Conservation (phyloP, 371 early-diverging fungal genomes). For the Rhizopus microsporus region DNA sequence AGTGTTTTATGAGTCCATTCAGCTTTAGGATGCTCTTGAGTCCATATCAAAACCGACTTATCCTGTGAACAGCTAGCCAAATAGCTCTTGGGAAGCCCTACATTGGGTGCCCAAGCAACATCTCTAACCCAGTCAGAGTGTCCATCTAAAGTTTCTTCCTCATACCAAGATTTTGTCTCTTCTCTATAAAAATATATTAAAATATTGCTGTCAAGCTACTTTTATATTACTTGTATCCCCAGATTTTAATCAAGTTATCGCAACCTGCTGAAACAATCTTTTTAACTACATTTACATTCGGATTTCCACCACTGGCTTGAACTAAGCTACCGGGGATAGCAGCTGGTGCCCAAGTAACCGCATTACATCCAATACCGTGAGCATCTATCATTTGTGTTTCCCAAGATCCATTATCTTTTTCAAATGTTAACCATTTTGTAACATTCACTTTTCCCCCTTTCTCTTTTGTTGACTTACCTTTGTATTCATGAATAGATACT, state of each 20-base stretch:
- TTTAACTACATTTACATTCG: slow-evolving; percentile 58
- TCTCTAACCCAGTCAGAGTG: slow-evolving; percentile 99
- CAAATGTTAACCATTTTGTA: background rate
- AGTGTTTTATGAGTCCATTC: slow-evolving; percentile 79
- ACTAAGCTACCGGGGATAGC: slow-evolving; percentile 83
- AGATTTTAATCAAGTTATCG: slow-evolving; percentile 94
- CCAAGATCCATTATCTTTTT: slow-evolving; percentile 81
- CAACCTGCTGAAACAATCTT: slow-evolving; percentile 95
- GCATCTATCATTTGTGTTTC: slow-evolving; percentile 77
- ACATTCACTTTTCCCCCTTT: background rate
- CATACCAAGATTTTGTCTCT: slow-evolving; percentile 72
- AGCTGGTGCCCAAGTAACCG: slow-evolving; percentile 95
- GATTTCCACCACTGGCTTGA: slow-evolving; percentile 64
- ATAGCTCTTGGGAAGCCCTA: slow-evolving; percentile 87
- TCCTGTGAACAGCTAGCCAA: slow-evolving; percentile 96
- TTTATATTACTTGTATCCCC: slow-evolving; percentile 66
- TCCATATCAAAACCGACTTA: slow-evolving; percentile 95
- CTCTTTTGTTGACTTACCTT: slow-evolving; percentile 54
- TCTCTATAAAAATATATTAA: slow-evolving; percentile 46
- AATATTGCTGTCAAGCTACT: background rate
- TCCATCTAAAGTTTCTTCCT: slow-evolving; percentile 83
- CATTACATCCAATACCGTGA: slow-evolving; percentile 91
- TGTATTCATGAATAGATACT: slow-evolving; percentile 87
- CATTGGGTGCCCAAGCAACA: slow-evolving; percentile 95
- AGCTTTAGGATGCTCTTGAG: slow-evolving; percentile 72